Evolutionary conservation across 768 basidiomycete genomes (phyloP), one percentile per base, ranked within the genome.

Genomic region (Porphyrellus cyaneotinctus): DNA sequence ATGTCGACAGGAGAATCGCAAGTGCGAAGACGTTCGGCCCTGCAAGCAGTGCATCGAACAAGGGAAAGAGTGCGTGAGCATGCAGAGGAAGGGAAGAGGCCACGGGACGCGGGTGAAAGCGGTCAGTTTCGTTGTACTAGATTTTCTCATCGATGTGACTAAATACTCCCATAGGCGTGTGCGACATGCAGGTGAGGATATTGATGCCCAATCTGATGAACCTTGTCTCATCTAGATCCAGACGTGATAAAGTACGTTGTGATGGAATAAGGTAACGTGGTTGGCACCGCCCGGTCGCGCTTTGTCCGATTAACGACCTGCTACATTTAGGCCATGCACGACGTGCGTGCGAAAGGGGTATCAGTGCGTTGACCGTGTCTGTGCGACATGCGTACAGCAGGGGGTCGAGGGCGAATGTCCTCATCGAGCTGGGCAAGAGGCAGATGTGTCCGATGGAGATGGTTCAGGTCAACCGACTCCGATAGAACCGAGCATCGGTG

Each of bases 201-300:
- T 36, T 47, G 32, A 42, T 58, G 35, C 36, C 49, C 43, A 43
- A 33, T 41, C 36, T 47, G 39, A 47, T 38, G 43, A 55, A 28
- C 20, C 33, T 46, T 11, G 49, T 58, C 53, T 62, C 47, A 58
- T 49, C 56, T 48, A 55, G 57, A 49, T 52, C 44, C 54, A 84
- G 83, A 67, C 80, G 78, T 31, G 79, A 83, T 65, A 85, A 85
- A 64, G 76, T 81, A 53, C 76, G 81, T 5, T 85, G 84, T 63
- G 78, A 82, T 59, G 83, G 83, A 15, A 67, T 72, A 52, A 75
- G 80, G 82, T 82, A 64, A 58, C 62, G 57, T 53, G 32, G 47
- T 13, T 49, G 49, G 42, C 50, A 37, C 44, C 12, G 41, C n/a
- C 28, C 31, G 17, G 45, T 44, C 33, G 32, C 42, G 32, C 52